Percentiles rank a stretch among this genome's conserved stretches.
Evolutionary conservation across 164 flowering plant genomes (phyloP).

Genomic region (Protea cynaroides): DNA sequence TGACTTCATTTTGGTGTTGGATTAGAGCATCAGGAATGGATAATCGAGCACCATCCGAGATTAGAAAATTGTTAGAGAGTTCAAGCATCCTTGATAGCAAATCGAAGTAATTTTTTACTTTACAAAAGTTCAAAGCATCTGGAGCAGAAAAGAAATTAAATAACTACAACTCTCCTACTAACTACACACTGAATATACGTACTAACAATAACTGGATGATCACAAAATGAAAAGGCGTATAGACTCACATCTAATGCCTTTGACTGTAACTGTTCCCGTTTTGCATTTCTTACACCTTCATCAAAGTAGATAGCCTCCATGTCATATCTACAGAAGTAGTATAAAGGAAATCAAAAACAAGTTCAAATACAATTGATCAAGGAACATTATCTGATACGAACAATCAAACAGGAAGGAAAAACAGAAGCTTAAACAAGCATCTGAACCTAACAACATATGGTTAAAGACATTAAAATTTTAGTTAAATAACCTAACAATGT

Average conservation of each 20-base stretch:
- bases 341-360: background rate
- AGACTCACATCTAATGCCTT: slow-evolving; percentile 49
- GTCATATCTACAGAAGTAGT: slow-evolving; percentile 39
- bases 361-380: background rate
- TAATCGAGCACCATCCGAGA: too few relatives aligned
- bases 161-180: background rate
- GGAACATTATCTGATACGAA: background rate
- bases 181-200: background rate
- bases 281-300: slow-evolving; percentile 52
- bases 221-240: background rate
- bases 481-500: too few relatives aligned
- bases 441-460: too few relatives aligned
- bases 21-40: too few relatives aligned
- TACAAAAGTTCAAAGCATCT: too few relatives aligned
- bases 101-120: too few relatives aligned
- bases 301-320: slow-evolving; percentile 54
- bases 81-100: too few relatives aligned
- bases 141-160: too few relatives aligned
- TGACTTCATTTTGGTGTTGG: too few relatives aligned
- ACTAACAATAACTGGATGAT: background rate
- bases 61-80: too few relatives aligned
- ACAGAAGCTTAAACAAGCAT: too few relatives aligned
- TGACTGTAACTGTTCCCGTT: slow-evolving; percentile 35
- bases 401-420: background rate
- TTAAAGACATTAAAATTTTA: too few relatives aligned